Evolutionary conservation across 768 basidiomycete species (phyloP), one percentile per base, ranked within the genome.

Genomic region (Tricholoma sp.): DNA sequence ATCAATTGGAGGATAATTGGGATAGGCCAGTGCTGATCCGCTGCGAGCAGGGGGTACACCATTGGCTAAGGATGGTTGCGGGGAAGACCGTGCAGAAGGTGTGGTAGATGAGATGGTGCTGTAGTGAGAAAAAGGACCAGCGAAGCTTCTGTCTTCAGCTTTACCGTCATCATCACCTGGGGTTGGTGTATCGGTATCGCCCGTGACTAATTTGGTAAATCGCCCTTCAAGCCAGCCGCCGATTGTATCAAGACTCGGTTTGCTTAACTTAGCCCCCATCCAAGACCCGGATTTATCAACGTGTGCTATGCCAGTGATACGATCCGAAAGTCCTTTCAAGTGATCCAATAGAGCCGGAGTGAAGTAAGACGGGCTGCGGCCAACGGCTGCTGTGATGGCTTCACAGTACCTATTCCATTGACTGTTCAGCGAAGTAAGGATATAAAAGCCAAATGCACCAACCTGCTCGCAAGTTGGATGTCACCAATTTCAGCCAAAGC

Each of bases 181-280:
- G 10, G 80, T 70, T 13, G 75, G 73, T 9, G 74, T 68, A 37
- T 89, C 89, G n/a, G 77, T 81, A 52, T 97, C 94, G 2, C 96
- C 97, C 8, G 95, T 91, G 57, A 99, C 94, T 62, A 99, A 86
- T 66, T 95, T 95, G 13, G 93, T 93, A 65, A 99, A 83, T 15
- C 89, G 83, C 11, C 91, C 89, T 71, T 94, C 96, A 24, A 98
- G 78, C 88, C 94, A 98, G 44, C 85, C 88, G 28, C 94, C 90
- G 50, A 98, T 84, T 33, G 86, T 87, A 68, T 98, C 94, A 47
- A 98, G 78, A 58, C 91, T 96, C 2, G 97, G 94, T 64, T 95
- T 94, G 34, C 85, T 80, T 59, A 95, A 77, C 68, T 92, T 94
- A n/a, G 83, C 80, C 11, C 83, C 78, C 55, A 94, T 92, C 94